These are phyloP conservation scores for Claviceps humidiphila DNA, from an alignment of 2,329 filamentous ascomycete species.

Conservation along the genomic window DNA sequence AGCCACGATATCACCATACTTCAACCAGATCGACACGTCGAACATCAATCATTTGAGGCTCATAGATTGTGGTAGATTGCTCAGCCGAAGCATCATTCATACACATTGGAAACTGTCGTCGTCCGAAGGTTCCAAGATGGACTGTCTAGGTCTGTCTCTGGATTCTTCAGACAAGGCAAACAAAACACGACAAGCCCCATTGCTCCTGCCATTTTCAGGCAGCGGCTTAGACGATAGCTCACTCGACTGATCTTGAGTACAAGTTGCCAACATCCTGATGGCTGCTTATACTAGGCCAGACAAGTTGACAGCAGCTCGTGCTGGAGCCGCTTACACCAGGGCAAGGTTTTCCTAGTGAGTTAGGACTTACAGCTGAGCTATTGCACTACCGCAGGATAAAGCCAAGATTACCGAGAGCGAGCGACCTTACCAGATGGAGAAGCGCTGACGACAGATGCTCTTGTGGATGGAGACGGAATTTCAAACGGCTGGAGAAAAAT, in stretches of 20 bases:
- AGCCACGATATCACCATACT: background rate
- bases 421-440: background rate
- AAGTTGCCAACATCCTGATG: constrained; percentile 32
- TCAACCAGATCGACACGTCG: background rate
- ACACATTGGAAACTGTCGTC: no score
- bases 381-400: background rate
- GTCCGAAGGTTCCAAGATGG: background rate
- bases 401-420: background rate
- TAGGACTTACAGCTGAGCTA: constrained; percentile 4
- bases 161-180: background rate
- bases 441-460: background rate
- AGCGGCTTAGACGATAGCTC: background rate
- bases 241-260: constrained; percentile 1
- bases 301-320: constrained; percentile 21
- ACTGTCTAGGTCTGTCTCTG: background rate
- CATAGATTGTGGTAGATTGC: background rate
- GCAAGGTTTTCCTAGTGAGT: constrained; percentile 2
- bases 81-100: background rate
- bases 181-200: background rate
- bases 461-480: constrained; percentile 6
- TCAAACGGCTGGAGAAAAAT: background rate
- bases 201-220: background rate
- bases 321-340: constrained; percentile 9
- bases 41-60: background rate
- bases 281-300: constrained; percentile 29